Evolutionary conservation across 805 yeast species (phyloP).

Genomic region (Candida hungchunana): DNA sequence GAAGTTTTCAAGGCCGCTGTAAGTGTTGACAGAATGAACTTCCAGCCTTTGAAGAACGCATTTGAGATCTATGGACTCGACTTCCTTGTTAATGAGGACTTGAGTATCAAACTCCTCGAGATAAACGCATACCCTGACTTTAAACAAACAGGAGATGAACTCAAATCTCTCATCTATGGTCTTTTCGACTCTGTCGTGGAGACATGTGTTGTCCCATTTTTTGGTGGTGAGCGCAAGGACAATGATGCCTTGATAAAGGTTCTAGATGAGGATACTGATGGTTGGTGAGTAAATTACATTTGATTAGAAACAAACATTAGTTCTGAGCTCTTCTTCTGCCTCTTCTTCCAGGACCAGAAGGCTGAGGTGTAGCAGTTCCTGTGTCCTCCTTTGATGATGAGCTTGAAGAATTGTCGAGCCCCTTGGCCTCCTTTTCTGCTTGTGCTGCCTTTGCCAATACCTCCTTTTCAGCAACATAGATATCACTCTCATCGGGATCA

Average conservation of each 20-base stretch:
- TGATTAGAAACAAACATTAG: neutral
- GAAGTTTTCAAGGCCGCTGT: slow-evolving; percentile 82
- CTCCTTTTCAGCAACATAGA: slow-evolving; percentile 32
- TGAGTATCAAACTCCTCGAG: slow-evolving; percentile 63
- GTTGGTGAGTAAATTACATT: slow-evolving; percentile 30
- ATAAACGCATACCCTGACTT: slow-evolving; percentile 95
- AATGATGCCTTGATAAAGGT: slow-evolving; percentile 35
- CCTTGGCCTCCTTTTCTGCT: slow-evolving; percentile 17
- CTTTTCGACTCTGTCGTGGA: slow-evolving; percentile 57
- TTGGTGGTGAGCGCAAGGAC: slow-evolving; percentile 20
- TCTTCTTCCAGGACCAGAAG: slow-evolving; percentile 18
- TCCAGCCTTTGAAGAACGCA: slow-evolving; percentile 76
- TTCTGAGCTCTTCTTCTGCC: slow-evolving; percentile 19
- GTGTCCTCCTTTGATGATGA: slow-evolving; percentile 7
- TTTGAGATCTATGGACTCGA: slow-evolving; percentile 89
- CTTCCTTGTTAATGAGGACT: slow-evolving; percentile 61
- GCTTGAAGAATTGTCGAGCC: slow-evolving; percentile 7
- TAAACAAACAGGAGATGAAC: slow-evolving; percentile 84
- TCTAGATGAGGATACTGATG: slow-evolving; percentile 32
- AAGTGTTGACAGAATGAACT: slow-evolving; percentile 76
- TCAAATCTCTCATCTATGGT: slow-evolving; percentile 61
- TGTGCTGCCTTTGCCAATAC: slow-evolving; percentile 19
- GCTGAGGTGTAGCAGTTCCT: slow-evolving; percentile 15
- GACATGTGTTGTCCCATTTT: slow-evolving; percentile 47
- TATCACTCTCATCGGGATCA: slow-evolving; percentile 44